Percentiles rank a stretch among this genome's conserved stretches.
phyloP scores from a whole-genome alignment of 768 basidiomycete species.

The Boletus subparvulus region DNA sequence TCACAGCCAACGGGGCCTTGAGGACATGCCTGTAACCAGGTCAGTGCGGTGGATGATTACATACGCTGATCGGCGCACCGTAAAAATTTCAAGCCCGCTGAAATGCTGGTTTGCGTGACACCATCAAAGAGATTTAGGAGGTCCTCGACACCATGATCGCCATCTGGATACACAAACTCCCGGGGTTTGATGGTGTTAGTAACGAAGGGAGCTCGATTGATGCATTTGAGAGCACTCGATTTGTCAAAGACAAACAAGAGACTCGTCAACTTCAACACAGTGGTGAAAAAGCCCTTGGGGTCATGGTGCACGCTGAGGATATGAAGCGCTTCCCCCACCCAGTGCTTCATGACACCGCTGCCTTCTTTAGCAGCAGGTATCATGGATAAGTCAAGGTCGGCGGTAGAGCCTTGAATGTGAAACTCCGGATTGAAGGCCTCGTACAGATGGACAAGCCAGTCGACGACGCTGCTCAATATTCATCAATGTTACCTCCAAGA shows the following conservation, averaged over 20 bases:
- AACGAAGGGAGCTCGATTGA: slow-evolving; percentile 34
- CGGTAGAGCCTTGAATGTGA: slow-evolving; percentile 44
- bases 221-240: slow-evolving; percentile 32
- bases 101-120: slow-evolving; percentile 20
- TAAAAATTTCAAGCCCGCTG: slow-evolving; percentile 39
- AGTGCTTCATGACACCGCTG: slow-evolving; percentile 40
- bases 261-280: slow-evolving; percentile 36
- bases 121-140: slow-evolving; percentile 31
- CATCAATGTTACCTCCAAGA: not conserved
- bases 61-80: slow-evolving; percentile 30
- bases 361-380: slow-evolving; percentile 43
- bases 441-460: slow-evolving; percentile 48
- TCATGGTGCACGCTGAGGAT: slow-evolving; percentile 19
- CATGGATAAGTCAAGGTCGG: slow-evolving; percentile 31
- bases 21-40: slow-evolving; percentile 44
- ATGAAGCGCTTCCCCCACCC: slow-evolving; percentile 45
- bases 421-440: slow-evolving; percentile 49
- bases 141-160: slow-evolving; percentile 34
- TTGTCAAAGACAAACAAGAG: slow-evolving; percentile 42
- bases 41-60: not conserved
- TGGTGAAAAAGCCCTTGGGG: slow-evolving; percentile 38
- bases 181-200: not conserved
- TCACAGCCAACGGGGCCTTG: slow-evolving; percentile 34
- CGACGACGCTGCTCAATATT: slow-evolving; percentile 1
- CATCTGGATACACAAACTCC: slow-evolving; percentile 13